phyloP scores from a whole-genome alignment of 2,329 filamentous ascomycete genomes.

The Coniochaeta ligniaria region DNA sequence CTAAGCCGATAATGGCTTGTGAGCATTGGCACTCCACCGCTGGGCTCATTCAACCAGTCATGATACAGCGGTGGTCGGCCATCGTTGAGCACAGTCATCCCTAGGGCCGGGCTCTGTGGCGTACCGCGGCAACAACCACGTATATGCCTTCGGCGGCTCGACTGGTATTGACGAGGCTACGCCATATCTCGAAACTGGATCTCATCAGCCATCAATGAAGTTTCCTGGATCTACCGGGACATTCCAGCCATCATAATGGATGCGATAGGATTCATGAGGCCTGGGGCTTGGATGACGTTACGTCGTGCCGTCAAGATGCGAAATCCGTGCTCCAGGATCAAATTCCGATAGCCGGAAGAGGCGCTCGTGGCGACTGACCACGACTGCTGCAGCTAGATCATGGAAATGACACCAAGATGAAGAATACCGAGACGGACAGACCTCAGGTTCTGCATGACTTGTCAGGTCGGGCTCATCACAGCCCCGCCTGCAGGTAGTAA shows the following conservation, averaged over 20 bases:
- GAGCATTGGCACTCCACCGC: neutral
- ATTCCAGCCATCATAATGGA: conserved; percentile 97
- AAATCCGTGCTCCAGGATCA: too few relatives aligned
- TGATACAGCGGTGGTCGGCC: neutral
- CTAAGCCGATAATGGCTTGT: neutral
- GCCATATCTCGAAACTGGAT: conserved; percentile 36
- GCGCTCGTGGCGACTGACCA: too few relatives aligned
- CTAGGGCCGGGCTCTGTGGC: conserved; percentile 70
- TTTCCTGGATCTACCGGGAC: conserved; percentile 90
- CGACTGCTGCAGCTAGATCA: too few relatives aligned
- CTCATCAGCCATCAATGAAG: conserved; percentile 80
- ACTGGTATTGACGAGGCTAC: conserved; percentile 98
- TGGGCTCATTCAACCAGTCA: neutral
- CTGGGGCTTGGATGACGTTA: too few relatives aligned
- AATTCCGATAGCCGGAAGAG: too few relatives aligned
- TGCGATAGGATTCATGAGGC: conserved; percentile 19
- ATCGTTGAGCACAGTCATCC: neutral
- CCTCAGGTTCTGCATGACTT: too few relatives aligned
- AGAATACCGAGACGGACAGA: too few relatives aligned
- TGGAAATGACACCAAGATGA: too few relatives aligned
- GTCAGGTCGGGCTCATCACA: too few relatives aligned
- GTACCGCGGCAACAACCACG: conserved; percentile 96
- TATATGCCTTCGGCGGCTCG: conserved; percentile 96
- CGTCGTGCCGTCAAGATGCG: too few relatives aligned
- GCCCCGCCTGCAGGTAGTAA: too few relatives aligned